Conservation (phyloP, 1,139 yeast genomes). For the Diutina sp. region DNA sequence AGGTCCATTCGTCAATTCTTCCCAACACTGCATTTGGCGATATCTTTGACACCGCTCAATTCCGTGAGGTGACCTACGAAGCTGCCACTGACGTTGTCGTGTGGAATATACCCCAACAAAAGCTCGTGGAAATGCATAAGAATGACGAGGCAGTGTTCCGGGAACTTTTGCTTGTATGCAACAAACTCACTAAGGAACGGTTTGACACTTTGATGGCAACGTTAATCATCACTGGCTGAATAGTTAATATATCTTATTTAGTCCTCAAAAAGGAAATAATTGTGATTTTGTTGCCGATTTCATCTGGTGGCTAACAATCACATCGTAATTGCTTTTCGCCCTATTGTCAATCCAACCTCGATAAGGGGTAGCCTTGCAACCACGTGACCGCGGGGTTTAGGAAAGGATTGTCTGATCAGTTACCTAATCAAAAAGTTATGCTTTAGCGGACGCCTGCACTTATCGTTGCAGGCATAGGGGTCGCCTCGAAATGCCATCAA, state of each 20-base stretch:
- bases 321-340: background rate
- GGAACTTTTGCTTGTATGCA: slow-evolving; percentile 55
- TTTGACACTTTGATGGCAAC: slow-evolving; percentile 63
- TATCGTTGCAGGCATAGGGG: background rate
- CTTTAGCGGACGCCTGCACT: background rate
- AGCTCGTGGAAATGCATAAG: slow-evolving; percentile 25
- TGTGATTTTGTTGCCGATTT: no score
- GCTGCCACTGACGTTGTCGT: slow-evolving; percentile 45
- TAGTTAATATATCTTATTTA: background rate
- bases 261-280: no score
- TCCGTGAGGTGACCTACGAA: slow-evolving; percentile 32
- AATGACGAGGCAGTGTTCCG: slow-evolving; percentile 43
- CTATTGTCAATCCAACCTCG: background rate
- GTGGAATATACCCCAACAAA: slow-evolving; percentile 53
- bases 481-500: background rate
- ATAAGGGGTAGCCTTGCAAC: background rate
- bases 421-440: background rate
- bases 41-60: slow-evolving; percentile 23
- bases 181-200: slow-evolving; percentile 58
- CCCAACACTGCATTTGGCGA: slow-evolving; percentile 93
- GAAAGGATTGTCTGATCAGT: background rate
- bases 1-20: slow-evolving; percentile 61
- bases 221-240: slow-evolving; percentile 29
- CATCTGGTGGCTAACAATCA: background rate
- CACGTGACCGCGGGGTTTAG: background rate